Base-by-base conservation (phyloP, 2,329 filamentous ascomycete species). In the Aureobasidium leucospermi region DNA sequence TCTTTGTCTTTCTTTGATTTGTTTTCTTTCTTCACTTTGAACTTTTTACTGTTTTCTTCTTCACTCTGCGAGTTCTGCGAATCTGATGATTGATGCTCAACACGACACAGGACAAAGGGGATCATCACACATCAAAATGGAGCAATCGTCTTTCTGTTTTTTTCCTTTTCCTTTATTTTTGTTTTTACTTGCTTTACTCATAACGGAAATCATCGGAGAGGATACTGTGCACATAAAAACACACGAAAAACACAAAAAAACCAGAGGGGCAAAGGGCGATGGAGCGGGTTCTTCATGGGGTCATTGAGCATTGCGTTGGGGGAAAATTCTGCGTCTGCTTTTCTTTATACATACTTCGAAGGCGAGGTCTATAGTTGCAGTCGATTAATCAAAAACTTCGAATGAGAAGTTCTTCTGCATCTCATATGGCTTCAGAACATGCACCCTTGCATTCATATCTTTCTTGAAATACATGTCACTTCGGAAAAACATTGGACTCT, bases 41-140 rank as follows among this genome's bases (percentile, higher is more conserved):
- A 2, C 36, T 38, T 38, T 38, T 38, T 15, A 10, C 36, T 38
- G 9, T 38, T 42, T 42, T 42, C 39, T 42, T 42, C 39, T 42
- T 42, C n/a, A 7, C 39, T 42, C n/a, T 38, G 36, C 36, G 9
- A 23, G 23, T 23, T 13, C n/a, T 16, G 49, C 49, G 49, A 49
- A 52, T 42, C 49, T 52, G 49, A 52, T 52, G 49, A 52, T 31
- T 52, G 36, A 52, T 52, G 49, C 49, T 52, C 49, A 31, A 41
- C 16, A 11, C 15, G 19, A 39, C 6, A 13, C 34, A 41, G 11
- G 47, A 49, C 32, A 11, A 52, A 31, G 49, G 19, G 38, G 13
- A 16, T 16, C 29, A 16, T 31, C 32, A 29, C 16, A 51, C 11
- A 32, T 23, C 49, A 41, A 28, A 10, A 13, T 7, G n/a, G 11